These are phyloP conservation scores for Camelina laxa DNA, from an alignment of 345 rosid genomes.

Conservation along the genomic window DNA sequence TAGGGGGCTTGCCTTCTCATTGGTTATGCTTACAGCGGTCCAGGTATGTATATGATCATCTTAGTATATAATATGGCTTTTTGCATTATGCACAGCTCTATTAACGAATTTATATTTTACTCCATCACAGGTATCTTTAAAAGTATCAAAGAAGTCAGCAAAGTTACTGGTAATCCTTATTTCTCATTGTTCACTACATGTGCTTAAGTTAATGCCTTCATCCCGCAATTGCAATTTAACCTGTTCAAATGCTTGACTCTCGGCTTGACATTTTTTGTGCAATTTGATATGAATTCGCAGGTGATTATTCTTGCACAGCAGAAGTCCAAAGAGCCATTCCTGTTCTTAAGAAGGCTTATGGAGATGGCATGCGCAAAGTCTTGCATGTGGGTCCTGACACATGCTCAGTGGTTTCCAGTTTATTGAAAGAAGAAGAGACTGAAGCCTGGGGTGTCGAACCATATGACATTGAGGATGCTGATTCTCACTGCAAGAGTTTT, in stretches of 20 bases:
- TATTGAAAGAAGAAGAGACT: slow-evolving; percentile 84
- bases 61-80: neutral
- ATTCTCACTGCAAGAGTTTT: slow-evolving; percentile 73
- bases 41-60: slow-evolving; percentile 49
- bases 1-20: slow-evolving; percentile 89
- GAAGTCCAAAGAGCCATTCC: slow-evolving; percentile 90
- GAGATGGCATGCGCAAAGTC: slow-evolving; percentile 90
- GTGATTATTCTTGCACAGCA: slow-evolving; percentile 76
- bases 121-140: slow-evolving; percentile 60
- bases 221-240: too few relatives aligned
- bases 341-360: slow-evolving; percentile 77
- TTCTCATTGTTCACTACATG: slow-evolving; percentile 22
- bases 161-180: slow-evolving; percentile 56
- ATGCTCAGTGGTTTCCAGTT: slow-evolving; percentile 81
- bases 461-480: slow-evolving; percentile 93
- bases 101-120: neutral
- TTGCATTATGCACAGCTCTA: slow-evolving; percentile 2
- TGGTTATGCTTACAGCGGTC: slow-evolving; percentile 72
- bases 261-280: neutral
- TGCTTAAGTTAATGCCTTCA: neutral
- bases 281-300: slow-evolving; percentile 44
- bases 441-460: slow-evolving; percentile 99
- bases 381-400: slow-evolving; percentile 96
- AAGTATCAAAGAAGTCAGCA: slow-evolving; percentile 55
- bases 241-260: neutral